Base-by-base conservation (phyloP, 2,329 filamentous ascomycete genomes). In the Stagonosporopsis rhizophila region DNA sequence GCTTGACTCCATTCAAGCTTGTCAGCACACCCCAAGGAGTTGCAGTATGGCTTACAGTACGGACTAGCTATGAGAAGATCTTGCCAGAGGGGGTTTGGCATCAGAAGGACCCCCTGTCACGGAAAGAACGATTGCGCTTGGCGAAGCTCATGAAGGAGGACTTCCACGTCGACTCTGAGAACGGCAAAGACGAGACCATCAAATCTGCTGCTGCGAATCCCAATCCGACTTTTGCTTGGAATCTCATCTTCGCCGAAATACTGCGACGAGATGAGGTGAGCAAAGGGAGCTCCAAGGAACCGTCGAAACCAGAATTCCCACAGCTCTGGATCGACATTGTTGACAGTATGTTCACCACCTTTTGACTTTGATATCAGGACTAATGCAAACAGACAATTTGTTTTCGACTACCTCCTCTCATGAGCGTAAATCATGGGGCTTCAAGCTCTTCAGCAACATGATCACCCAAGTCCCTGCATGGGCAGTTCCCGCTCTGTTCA, bases 391-490 rank as follows among this genome's bases (percentile, higher is more conserved):
- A 94, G 90, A 94, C 71, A 89, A 90, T 8, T 82, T 97, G 3
- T 97, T 98, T 72, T 89, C 91, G 6, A 86, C 89, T 53, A 87
- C 85, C 11, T 89, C 93, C 7, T 96, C 92, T 1, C 87, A 93
- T 39, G 91, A 93, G 65, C 89, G 96, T 52, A 98, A 97, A 76
- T 92, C 91, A 69, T 92, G 92, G 75, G 95, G 95, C 0, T 94
- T 98, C 77, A 87, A 93, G 68, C 84, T 98, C 2, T 91, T 97
- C 68, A 87, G 89, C 66, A 91, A 89, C 69, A 85, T 92, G 65
- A 78, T 97, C 4, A 79, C 81, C 28, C 80, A 78, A 34, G 78
- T 79, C 67, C 71, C 85, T 74, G 61, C 74, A 60, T 61, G 80
- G 72, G 53, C 83, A 82, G 65, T 84, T 79, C 48, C 82, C 75